phyloP scores from a whole-genome alignment of 305 asterid species.

The Ajuga reptans region DNA sequence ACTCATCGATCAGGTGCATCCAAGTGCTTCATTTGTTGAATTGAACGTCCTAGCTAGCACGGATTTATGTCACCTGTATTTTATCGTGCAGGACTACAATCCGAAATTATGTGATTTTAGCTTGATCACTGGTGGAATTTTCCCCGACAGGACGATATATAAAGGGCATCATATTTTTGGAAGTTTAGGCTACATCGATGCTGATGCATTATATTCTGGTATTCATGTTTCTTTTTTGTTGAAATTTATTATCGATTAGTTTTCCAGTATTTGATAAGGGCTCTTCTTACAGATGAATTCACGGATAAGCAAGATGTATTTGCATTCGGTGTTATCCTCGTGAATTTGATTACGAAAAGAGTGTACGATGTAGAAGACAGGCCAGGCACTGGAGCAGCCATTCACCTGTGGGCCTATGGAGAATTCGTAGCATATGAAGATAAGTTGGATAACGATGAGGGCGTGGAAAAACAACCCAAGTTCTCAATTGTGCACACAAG shows the following conservation, averaged over 20 bases:
- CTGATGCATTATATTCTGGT: not conserved
- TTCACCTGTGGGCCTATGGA: not conserved
- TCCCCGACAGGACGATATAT: constrained; percentile 3
- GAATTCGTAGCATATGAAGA: not conserved
- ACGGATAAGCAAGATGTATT: not conserved
- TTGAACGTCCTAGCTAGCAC: too few species aligned
- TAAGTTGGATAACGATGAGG: not conserved
- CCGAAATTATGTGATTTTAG: constrained; percentile 14
- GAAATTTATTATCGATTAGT: too few species aligned
- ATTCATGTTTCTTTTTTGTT: too few species aligned
- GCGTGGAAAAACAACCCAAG: not conserved
- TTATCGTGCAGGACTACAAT: not conserved
- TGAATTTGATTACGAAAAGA: not conserved
- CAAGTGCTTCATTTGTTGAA: too few species aligned
- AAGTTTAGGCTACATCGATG: not conserved
- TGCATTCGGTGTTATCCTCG: not conserved
- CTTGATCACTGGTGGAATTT: not conserved
- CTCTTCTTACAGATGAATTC: not conserved
- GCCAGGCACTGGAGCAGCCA: too few species aligned
- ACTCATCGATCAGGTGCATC: constrained; percentile 1
- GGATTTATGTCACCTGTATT: too few species aligned
- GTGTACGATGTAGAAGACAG: not conserved
- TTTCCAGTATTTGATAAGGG: not conserved
- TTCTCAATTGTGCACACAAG: not conserved
- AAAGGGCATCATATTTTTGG: not conserved